phyloP scores from a whole-genome alignment of 2,329 filamentous ascomycete genomes.

The Echinosphaeria canescens region DNA sequence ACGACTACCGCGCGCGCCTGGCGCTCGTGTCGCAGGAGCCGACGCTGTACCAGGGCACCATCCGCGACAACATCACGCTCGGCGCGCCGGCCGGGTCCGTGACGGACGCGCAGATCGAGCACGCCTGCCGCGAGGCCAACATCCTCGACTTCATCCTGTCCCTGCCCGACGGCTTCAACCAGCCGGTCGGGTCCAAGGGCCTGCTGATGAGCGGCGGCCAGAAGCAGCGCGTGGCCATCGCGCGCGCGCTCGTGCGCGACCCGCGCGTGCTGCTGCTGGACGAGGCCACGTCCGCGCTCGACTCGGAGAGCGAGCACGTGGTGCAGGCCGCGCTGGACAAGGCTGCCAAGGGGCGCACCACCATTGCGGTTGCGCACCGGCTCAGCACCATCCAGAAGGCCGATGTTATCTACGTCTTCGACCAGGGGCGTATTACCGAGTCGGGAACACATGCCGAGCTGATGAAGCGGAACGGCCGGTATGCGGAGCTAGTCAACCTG shows the following conservation, averaged over 20 bases:
- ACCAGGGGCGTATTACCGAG: constrained; percentile 72
- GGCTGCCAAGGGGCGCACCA: constrained; percentile 68
- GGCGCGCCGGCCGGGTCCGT: constrained; percentile 48
- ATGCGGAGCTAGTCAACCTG: constrained; percentile 59
- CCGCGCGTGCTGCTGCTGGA: constrained; percentile 73
- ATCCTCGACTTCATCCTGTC: constrained; percentile 85
- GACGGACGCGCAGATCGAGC: constrained; percentile 48
- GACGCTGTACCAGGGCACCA: constrained; percentile 81
- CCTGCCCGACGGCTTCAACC: constrained; percentile 68
- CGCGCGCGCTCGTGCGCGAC: constrained; percentile 73
- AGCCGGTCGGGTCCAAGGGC: constrained; percentile 72
- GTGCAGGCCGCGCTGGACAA: constrained; percentile 66
- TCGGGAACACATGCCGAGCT: constrained; percentile 58
- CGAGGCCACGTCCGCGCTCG: constrained; percentile 60
- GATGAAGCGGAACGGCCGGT: constrained; percentile 47
- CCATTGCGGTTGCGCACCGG: constrained; percentile 84
- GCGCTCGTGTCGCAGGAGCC: constrained; percentile 89
- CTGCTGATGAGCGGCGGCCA: constrained; percentile 74
- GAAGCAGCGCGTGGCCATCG: constrained; percentile 88
- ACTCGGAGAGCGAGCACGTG: constrained; percentile 57
- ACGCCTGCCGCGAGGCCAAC: constrained; percentile 75
- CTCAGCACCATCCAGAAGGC: constrained; percentile 88
- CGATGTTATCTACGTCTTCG: constrained; percentile 92
- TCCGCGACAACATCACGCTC: constrained; percentile 76
- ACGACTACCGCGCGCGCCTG: constrained; percentile 65